A percentile compares a stretch with the other conserved stretches of the same genome.
Conservation (phyloP, 805 yeast species). For the Candida hungchunana region DNA sequence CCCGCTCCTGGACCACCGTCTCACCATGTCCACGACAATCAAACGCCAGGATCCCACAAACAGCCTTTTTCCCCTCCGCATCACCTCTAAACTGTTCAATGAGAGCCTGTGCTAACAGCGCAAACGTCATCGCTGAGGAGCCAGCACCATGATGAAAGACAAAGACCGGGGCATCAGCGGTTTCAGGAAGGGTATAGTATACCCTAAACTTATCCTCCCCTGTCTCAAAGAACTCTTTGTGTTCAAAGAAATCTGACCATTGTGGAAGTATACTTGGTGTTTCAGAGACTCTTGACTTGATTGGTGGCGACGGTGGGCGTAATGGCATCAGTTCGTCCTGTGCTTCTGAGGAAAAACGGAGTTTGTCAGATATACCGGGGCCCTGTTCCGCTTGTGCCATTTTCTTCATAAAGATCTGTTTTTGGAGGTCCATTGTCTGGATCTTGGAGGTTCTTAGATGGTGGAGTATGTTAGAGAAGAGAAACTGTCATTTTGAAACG, state of each 20-base stretch:
- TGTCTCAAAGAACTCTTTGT: constrained; percentile 21
- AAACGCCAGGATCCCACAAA: constrained; percentile 63
- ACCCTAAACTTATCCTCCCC: constrained; percentile 40
- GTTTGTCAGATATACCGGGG: not conserved
- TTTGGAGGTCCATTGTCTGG: constrained; percentile 9
- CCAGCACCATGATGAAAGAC: constrained; percentile 96
- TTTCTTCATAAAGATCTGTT: constrained; percentile 14
- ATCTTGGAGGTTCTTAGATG: not conserved
- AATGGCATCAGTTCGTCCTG: constrained; percentile 11
- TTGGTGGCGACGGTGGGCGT: constrained; percentile 14
- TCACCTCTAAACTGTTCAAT: constrained; percentile 21
- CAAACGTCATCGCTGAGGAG: constrained; percentile 77
- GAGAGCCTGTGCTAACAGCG: constrained; percentile 40
- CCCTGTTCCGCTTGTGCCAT: constrained; percentile 6
- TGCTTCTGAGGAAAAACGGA: constrained; percentile 7
- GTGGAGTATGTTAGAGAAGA: not conserved
- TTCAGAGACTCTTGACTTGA: constrained; percentile 1
- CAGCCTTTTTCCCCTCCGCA: constrained; percentile 26
- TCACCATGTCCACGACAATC: constrained; percentile 88
- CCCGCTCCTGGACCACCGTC: constrained; percentile 29
- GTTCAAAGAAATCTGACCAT: constrained; percentile 35
- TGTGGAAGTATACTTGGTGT: not conserved
- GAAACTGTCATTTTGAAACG: no score
- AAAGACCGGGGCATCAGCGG: constrained; percentile 47
- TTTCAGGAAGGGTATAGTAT: constrained; percentile 52